These are phyloP conservation scores for Biscogniauxia sp. DNA, from an alignment of 2,329 filamentous ascomycete species.

Conservation along the genomic window DNA sequence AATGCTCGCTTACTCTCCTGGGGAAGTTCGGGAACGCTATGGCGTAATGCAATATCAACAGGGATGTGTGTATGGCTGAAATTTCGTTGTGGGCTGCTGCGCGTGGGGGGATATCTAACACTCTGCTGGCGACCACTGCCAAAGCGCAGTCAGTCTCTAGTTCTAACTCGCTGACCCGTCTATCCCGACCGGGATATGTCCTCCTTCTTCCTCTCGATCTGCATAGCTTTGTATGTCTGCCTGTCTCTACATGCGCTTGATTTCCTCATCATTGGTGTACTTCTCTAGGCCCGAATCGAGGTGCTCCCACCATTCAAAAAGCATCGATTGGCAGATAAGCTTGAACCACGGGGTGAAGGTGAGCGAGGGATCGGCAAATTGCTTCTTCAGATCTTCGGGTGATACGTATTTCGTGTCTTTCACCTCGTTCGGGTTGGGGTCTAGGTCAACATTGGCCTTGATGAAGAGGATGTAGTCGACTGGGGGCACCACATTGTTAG, in stretches of 20 bases:
- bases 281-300: conserved; percentile 78
- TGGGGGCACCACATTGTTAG: conserved; percentile 34
- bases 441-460: conserved; percentile 83
- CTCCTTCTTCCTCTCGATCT: neutral
- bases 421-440: conserved; percentile 85
- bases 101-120: conserved; percentile 18
- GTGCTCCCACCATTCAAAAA: conserved; percentile 96
- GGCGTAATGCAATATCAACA: conserved; percentile 14
- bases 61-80: conserved; percentile 13
- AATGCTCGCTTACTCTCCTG: neutral
- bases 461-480: conserved; percentile 99
- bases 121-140: conserved; percentile 10
- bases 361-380: conserved; percentile 77
- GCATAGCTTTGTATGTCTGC: too few relatives aligned
- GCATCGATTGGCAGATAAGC: conserved; percentile 95
- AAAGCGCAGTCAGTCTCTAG: conserved; percentile 3
- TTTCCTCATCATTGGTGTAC: conserved; percentile 81
- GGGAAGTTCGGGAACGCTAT: neutral
- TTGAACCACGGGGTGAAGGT: conserved; percentile 99
- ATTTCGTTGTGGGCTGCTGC: conserved; percentile 6
- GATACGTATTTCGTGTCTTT: conserved; percentile 81
- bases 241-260: conserved; percentile 69
- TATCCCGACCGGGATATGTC: neutral
- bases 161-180: conserved; percentile 3
- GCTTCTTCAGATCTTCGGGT: conserved; percentile 74